These are phyloP conservation scores for Persicaria maculosa DNA, from an alignment of 148 eudicot genomes.

Conservation along the genomic window DNA sequence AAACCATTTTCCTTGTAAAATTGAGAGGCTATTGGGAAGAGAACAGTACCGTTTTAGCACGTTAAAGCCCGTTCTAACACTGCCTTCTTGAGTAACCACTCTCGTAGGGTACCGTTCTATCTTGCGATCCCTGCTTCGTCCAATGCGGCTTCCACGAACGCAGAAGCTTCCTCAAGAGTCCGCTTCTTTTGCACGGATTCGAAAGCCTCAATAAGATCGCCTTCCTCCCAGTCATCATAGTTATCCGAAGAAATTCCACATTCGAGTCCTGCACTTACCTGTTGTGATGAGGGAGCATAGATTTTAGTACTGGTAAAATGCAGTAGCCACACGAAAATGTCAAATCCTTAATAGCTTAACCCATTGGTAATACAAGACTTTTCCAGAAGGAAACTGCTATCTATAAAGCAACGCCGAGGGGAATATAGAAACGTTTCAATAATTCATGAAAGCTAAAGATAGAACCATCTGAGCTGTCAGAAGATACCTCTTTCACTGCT, in stretches of 20 bases:
- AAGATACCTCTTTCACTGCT: slow-evolving; percentile 77
- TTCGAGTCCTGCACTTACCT: slow-evolving; percentile 88
- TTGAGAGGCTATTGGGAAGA: slow-evolving; percentile 7
- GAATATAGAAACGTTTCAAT: background rate
- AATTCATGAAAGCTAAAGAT: background rate
- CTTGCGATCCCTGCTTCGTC: slow-evolving; percentile 46
- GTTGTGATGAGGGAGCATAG: slow-evolving; percentile 16
- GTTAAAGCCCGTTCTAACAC: background rate
- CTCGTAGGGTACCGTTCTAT: slow-evolving; percentile 8
- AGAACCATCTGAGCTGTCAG: background rate
- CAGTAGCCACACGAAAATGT: background rate
- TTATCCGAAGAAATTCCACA: slow-evolving; percentile 79
- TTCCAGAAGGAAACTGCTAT: background rate
- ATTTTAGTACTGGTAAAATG: background rate
- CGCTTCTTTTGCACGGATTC: slow-evolving; percentile 63
- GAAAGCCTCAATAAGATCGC: slow-evolving; percentile 72
- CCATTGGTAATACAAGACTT: background rate
- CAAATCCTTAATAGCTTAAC: background rate
- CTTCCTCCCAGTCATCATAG: slow-evolving; percentile 64
- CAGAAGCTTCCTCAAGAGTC: slow-evolving; percentile 95
- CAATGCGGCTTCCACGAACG: slow-evolving; percentile 72
- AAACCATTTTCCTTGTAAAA: slow-evolving; percentile 2
- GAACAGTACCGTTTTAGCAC: background rate
- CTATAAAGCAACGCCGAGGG: background rate
- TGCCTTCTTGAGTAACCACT: slow-evolving; percentile 2